phyloP scores from a whole-genome alignment of 2,329 filamentous ascomycete species.

The Didymella sp. region DNA sequence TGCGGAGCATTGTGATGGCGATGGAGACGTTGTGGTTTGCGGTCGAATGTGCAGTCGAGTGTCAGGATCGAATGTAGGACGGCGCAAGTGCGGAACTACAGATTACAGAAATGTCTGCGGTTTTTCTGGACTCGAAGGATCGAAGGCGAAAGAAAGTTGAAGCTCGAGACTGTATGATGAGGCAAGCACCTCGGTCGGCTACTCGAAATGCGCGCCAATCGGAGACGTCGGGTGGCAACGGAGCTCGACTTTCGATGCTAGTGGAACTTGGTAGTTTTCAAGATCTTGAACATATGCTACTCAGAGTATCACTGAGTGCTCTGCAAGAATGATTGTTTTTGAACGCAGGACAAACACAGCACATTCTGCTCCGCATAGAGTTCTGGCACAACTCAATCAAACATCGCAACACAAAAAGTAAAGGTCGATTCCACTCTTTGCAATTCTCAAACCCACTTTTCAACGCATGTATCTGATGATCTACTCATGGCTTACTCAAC shows the following conservation, averaged over 20 bases:
- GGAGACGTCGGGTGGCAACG: slow-evolving; percentile 31
- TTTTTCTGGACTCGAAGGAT: neutral
- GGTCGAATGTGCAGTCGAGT: neutral
- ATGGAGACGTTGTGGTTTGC: neutral
- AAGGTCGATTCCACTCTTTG: no score
- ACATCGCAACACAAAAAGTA: no score
- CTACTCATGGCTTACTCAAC: no score
- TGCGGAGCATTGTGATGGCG: slow-evolving; percentile 28
- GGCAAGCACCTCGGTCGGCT: slow-evolving; percentile 16
- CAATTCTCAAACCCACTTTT: no score
- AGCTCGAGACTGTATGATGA: neutral
- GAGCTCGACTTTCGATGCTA: neutral
- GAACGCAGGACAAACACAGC: no score
- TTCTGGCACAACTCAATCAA: no score
- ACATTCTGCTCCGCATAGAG: no score
- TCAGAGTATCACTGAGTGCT: no score
- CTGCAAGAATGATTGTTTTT: no score
- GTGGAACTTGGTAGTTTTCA: neutral
- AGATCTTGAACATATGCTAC: neutral
- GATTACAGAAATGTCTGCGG: neutral
- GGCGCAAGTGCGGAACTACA: no score
- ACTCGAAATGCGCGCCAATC: slow-evolving; percentile 24
- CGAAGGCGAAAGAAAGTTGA: slow-evolving; percentile 4
- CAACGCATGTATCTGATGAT: no score
- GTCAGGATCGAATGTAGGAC: neutral